Conservation (phyloP, 306 rosid species). For the Quercus bicolor region DNA sequence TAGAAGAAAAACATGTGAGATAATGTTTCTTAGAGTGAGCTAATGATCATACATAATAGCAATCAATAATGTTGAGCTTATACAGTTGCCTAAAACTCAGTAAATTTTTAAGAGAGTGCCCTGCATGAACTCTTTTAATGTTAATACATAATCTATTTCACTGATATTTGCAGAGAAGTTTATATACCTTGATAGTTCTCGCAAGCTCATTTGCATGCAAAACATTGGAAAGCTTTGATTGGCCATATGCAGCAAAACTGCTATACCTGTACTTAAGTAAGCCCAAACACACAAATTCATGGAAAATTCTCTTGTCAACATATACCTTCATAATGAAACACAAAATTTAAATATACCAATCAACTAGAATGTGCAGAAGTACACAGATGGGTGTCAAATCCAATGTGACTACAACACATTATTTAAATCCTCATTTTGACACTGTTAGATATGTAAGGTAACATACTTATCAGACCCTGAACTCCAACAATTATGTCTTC, state of each 20-base stretch:
- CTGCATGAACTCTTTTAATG: slow-evolving; percentile 7
- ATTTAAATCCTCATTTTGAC: not conserved
- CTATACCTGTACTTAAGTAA: slow-evolving; percentile 49
- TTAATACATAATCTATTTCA: slow-evolving; percentile 8
- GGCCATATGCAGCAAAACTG: slow-evolving; percentile 74
- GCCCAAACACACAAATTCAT: not conserved
- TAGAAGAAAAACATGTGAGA: not conserved
- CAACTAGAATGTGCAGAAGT: not conserved
- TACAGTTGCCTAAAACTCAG: not conserved
- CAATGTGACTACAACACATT: not conserved
- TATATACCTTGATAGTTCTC: slow-evolving; percentile 50
- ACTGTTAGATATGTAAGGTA: not conserved
- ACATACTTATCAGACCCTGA: not conserved
- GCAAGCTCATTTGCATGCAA: slow-evolving; percentile 87
- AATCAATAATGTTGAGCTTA: not conserved
- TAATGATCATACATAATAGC: slow-evolving; percentile 1
- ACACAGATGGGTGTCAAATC: not conserved
- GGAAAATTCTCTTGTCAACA: slow-evolving; percentile 6
- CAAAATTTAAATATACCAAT: not conserved
- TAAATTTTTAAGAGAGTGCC: not conserved
- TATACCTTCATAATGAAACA: not conserved
- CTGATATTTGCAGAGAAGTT: slow-evolving; percentile 16
- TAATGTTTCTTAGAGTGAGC: not conserved
- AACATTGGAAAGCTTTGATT: slow-evolving; percentile 84
- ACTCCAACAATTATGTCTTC: not conserved